These are phyloP conservation scores for Ceratocystis diversiconidia DNA, from an alignment of 2,329 filamentous ascomycete species.

Conservation along the genomic window DNA sequence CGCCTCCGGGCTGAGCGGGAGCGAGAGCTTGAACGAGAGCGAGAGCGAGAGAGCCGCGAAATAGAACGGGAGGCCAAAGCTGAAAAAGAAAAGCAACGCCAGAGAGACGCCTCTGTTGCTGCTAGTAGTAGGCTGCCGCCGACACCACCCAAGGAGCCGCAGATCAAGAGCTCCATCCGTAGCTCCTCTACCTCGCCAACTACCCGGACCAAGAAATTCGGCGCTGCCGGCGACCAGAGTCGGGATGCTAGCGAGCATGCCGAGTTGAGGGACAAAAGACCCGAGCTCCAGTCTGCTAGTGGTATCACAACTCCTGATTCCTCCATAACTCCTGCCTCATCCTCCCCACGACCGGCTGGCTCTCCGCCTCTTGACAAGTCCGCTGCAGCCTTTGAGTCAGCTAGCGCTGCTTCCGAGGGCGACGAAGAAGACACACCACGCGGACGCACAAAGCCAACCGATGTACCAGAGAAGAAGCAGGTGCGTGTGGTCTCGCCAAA, in stretches of 20 bases:
- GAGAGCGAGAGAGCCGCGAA: conserved; percentile 2
- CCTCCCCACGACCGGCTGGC: not conserved
- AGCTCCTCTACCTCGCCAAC: not conserved
- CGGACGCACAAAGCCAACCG: not conserved
- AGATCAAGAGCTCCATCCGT: not conserved
- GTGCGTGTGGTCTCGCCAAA: conserved; percentile 63
- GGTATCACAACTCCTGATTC: not conserved
- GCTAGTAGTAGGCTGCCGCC: not conserved
- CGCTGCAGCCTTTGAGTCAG: not conserved
- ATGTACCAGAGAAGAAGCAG: conserved; percentile 22
- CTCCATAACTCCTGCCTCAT: not conserved
- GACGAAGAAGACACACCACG: not conserved
- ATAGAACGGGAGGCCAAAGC: not conserved
- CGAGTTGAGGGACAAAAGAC: not conserved
- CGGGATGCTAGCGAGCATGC: not conserved
- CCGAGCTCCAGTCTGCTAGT: not conserved
- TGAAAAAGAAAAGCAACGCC: not conserved
- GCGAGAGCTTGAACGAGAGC: not conserved
- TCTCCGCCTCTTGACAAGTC: not conserved
- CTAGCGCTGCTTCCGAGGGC: not conserved
- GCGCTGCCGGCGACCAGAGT: not conserved
- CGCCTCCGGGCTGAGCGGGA: not conserved
- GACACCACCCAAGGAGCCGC: conserved; percentile 7
- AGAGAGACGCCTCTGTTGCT: not conserved
- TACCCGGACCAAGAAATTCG: not conserved